Conservation (phyloP, 1,139 yeast species). For the Protomyces pachydermus region DNA sequence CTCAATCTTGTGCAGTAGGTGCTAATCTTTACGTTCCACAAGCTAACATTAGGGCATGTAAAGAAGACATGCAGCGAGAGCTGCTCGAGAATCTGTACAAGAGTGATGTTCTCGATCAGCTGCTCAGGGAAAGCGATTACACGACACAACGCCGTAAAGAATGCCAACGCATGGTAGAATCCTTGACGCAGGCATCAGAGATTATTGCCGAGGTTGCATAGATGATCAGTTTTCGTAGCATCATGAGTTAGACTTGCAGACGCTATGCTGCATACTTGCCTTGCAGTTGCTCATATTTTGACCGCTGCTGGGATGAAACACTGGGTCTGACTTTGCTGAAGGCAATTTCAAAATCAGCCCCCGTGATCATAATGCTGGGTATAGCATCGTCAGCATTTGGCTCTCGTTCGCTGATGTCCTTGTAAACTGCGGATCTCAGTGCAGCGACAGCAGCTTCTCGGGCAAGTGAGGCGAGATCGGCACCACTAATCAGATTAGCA, state of each 20-base stretch:
- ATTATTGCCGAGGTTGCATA: constrained; percentile 50
- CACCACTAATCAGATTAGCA: constrained; percentile 48
- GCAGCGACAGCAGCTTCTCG: constrained; percentile 92
- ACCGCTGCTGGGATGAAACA: constrained; percentile 80
- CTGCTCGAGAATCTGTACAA: constrained; percentile 81
- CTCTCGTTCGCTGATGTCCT: constrained; percentile 40
- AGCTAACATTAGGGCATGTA: constrained; percentile 44
- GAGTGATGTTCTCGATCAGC: constrained; percentile 64
- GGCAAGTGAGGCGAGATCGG: constrained; percentile 85
- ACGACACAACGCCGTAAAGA: constrained; percentile 94
- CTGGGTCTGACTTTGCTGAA: constrained; percentile 76
- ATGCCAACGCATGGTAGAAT: constrained; percentile 90
- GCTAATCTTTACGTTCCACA: constrained; percentile 24
- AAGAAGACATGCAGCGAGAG: constrained; percentile 84
- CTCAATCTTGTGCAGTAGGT: constrained; percentile 60
- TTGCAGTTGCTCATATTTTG: constrained; percentile 54
- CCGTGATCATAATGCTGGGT: constrained; percentile 50
- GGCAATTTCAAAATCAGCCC: constrained; percentile 65
- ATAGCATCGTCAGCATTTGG: constrained; percentile 35
- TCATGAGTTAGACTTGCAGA: background rate
- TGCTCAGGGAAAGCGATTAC: constrained; percentile 86
- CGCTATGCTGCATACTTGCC: background rate
- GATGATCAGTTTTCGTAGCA: background rate
- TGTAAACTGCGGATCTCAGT: constrained; percentile 64
- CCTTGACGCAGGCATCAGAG: constrained; percentile 79